Conservation (phyloP, 2,329 filamentous ascomycete genomes). For the Knoxdaviesia capensis region DNA sequence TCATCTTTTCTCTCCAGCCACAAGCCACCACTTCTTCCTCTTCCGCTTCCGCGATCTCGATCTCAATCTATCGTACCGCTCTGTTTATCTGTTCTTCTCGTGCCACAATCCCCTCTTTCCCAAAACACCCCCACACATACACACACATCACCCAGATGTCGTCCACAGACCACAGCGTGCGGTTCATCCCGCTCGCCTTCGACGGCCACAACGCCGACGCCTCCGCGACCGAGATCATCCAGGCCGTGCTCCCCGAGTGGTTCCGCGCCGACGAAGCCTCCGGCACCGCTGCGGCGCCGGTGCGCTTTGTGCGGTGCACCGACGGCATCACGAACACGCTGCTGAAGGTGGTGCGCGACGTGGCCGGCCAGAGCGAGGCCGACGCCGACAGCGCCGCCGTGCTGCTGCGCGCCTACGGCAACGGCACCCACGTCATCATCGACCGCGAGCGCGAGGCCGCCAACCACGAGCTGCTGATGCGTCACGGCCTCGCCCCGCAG, state of each 20-base stretch:
- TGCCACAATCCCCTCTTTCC: too few species aligned
- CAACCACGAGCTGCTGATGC: slow-evolving; percentile 73
- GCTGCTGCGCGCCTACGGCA: slow-evolving; percentile 79
- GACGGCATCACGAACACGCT: slow-evolving; percentile 97
- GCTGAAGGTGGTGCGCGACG: slow-evolving; percentile 54
- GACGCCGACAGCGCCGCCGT: slow-evolving; percentile 71
- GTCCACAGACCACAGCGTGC: slow-evolving; percentile 19
- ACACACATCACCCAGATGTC: not conserved
- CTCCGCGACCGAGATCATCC: slow-evolving; percentile 62
- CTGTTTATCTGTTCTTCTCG: too few species aligned
- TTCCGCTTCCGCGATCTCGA: not conserved
- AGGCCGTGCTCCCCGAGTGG: slow-evolving; percentile 72
- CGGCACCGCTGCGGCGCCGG: slow-evolving; percentile 25
- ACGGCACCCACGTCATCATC: slow-evolving; percentile 86
- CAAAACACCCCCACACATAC: too few species aligned
- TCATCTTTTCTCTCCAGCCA: slow-evolving; percentile 4
- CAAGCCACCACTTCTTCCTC: not conserved
- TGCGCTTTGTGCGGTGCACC: slow-evolving; percentile 82
- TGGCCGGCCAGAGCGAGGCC: slow-evolving; percentile 42
- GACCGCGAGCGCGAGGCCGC: slow-evolving; percentile 71
- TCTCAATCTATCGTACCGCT: not conserved
- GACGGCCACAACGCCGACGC: slow-evolving; percentile 55
- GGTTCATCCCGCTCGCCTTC: slow-evolving; percentile 58
- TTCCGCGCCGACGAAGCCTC: slow-evolving; percentile 29
- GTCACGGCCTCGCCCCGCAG: slow-evolving; percentile 62